A percentile compares a stretch with the other conserved stretches of the same genome.
These are phyloP conservation scores for Ceratocystiopsis sp. DNA, from an alignment of 2,329 filamentous ascomycete genomes.

Conservation along the genomic window DNA sequence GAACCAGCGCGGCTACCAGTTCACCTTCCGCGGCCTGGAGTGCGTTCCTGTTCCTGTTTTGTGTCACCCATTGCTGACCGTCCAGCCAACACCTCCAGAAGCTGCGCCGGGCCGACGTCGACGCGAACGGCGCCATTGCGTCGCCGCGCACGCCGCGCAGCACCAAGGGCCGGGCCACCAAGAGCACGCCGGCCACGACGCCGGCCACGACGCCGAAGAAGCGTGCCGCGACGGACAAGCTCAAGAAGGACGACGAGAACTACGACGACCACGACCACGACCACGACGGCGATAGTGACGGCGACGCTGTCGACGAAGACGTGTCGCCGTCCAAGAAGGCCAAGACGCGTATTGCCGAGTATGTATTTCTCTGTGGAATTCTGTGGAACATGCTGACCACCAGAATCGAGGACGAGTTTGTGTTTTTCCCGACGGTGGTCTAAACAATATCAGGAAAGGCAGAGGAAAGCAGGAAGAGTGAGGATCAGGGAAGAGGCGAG, in stretches of 20 bases:
- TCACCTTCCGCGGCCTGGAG: slow-evolving; percentile 8
- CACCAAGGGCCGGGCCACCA: slow-evolving; percentile 8
- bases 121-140: slow-evolving; percentile 3
- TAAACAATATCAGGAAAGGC: too few species aligned
- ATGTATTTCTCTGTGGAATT: too few species aligned
- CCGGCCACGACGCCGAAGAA: slow-evolving; percentile 2
- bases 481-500: too few species aligned
- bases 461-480: too few species aligned
- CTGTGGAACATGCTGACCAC: too few species aligned
- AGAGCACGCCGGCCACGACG: slow-evolving; percentile 1
- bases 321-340: too few species aligned
- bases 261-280: neutral
- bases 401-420: too few species aligned
- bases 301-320: neutral
- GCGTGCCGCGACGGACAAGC: slow-evolving; percentile 7
- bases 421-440: too few species aligned
- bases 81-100: slow-evolving; percentile 20
- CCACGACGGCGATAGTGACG: neutral
- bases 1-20: slow-evolving; percentile 13
- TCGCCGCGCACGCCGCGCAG: slow-evolving; percentile 2
- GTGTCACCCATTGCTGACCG: neutral
- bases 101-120: slow-evolving; percentile 15
- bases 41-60: neutral
- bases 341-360: too few species aligned
- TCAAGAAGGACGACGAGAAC: slow-evolving; percentile 5